phyloP scores from a whole-genome alignment of 805 yeast genomes.

The Lipomyces sp. region DNA sequence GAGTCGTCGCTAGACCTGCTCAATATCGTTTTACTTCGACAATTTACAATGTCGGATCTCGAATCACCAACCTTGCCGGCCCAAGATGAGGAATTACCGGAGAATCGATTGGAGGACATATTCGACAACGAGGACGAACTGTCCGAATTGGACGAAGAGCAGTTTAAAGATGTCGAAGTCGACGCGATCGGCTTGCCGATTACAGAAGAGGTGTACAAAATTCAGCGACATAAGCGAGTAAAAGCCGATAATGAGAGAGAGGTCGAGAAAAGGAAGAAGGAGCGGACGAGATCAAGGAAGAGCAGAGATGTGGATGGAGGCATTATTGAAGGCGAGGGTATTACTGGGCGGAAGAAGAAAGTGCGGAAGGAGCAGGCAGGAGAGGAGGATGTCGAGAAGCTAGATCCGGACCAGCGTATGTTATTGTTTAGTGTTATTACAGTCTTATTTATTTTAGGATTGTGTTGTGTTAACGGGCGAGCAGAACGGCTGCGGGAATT shows the following conservation, averaged over 20 bases:
- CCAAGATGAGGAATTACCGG: slow-evolving; percentile 23
- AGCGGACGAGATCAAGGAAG: slow-evolving; percentile 15
- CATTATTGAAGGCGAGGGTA: slow-evolving; percentile 7
- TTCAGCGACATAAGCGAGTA: slow-evolving; percentile 46
- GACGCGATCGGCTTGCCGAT: slow-evolving; percentile 41
- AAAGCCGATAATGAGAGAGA: slow-evolving; percentile 23
- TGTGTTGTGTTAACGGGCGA: background rate
- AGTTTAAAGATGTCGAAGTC: slow-evolving; percentile 43
- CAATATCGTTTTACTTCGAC: background rate
- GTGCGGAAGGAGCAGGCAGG: slow-evolving; percentile 20
- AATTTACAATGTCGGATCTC: slow-evolving; percentile 7
- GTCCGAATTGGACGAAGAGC: slow-evolving; percentile 50
- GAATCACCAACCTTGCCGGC: slow-evolving; percentile 9
- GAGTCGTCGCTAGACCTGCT: background rate
- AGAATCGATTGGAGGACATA: slow-evolving; percentile 15
- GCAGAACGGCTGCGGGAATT: slow-evolving; percentile 69
- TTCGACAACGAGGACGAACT: slow-evolving; percentile 44
- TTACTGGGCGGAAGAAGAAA: slow-evolving; percentile 25
- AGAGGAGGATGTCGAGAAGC: slow-evolving; percentile 12
- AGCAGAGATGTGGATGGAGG: slow-evolving; percentile 30
- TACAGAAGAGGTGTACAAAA: slow-evolving; percentile 49
- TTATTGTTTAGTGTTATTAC: background rate
- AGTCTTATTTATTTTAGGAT: too few species aligned
- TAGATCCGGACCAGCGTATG: slow-evolving; percentile 30
- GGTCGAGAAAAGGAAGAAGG: slow-evolving; percentile 31